Evolutionary conservation across 2,329 filamentous ascomycete species (phyloP), one percentile per base, ranked within the genome.

Genomic region (Monosporascus cannonballus): DNA sequence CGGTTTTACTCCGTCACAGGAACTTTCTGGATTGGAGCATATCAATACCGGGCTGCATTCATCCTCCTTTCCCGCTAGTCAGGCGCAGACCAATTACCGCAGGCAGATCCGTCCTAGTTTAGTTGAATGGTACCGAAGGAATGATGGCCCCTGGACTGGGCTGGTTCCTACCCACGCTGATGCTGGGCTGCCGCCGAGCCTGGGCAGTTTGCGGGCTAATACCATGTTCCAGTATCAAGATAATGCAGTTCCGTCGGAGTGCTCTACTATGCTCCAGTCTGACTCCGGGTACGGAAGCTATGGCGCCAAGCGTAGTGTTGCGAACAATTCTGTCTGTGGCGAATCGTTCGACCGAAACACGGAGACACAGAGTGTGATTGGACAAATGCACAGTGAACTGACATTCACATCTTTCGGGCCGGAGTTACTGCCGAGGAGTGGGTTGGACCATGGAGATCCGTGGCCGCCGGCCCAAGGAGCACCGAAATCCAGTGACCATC

Each of bases 241-340:
- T 15, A 57, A 53, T 50, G 37, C 58, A 41, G 59, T 69, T 34
- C 63, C 69, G 7, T 77, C 74, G 6, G 74, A 76, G 46, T 70
- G 68, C 54, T 69, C 68, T 47, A 74, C 70, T 4, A 49, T 65
- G 44, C 61, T 69, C 17, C 64, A 67, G 17, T 71, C 70, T 2
- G 76, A 79, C 58, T 79, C 77, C 11, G 75, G 74, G 22, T 80
- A 79, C 56, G 74, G 68, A 8, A 73, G 73, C 49, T 70, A 69
- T 51, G 59, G 61, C 22, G 56, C 70, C 5, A 71, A 71, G 24
- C 72, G 65, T 25, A 78, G 76, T 56, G 67, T 73, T 49, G 69
- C 70, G 7, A 75, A 73, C 42, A 66, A 64, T 17, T 79, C 77
- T 1, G 61, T 72, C 39, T 73, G 70, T 55, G 75, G 70, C 2